Base-by-base conservation (phyloP, 345 rosid species). In the Isatis tinctoria region DNA sequence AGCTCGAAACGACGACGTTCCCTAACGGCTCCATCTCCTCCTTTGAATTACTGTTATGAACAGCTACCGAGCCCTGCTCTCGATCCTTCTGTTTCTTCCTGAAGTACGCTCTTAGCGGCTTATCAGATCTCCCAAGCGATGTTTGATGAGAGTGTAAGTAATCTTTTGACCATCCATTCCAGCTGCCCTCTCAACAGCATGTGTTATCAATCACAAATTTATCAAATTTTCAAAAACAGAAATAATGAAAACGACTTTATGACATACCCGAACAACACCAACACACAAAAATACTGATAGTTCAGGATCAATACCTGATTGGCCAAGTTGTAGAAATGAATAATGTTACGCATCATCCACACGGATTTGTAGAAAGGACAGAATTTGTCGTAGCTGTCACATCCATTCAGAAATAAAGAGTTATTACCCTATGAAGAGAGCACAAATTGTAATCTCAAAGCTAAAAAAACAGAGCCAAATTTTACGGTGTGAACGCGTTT, bases 281-380 rank as follows among this genome's bases (percentile, higher is more conserved):
- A n/a, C n/a, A n/a, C n/a, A n/a, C n/a, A n/a, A n/a, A n/a, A n/a
- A n/a, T n/a, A n/a, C n/a, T n/a, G n/a, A n/a, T n/a, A n/a, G n/a
- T n/a, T n/a, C n/a, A n/a, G n/a, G n/a, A n/a, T n/a, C n/a, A 43
- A 5, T 83, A 96, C 99, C 97, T 96, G 99, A 66, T 96, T 96
- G 81, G 99, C 96, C 85, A 96, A 78, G 81, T 86, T 88, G 85
- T 76, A 90, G 85, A 87, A 96, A 83, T 92, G 99, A 64, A 96
- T 86, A 28, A 96, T 96, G 86, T 96, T 96, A 78, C 98, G 99
- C 99, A 96, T 96, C 99, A 96, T 89, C 99, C 99, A 96, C 58
- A 96, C 95, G 22, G 98, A 92, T 80, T 96, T 96, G 95, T 92
- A 96, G 84, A 96, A 96, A 41, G 99, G 99, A 71, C 99, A 96